Conservation (phyloP, 768 basidiomycete genomes). For the Pleurotus salmoneostramineus region DNA sequence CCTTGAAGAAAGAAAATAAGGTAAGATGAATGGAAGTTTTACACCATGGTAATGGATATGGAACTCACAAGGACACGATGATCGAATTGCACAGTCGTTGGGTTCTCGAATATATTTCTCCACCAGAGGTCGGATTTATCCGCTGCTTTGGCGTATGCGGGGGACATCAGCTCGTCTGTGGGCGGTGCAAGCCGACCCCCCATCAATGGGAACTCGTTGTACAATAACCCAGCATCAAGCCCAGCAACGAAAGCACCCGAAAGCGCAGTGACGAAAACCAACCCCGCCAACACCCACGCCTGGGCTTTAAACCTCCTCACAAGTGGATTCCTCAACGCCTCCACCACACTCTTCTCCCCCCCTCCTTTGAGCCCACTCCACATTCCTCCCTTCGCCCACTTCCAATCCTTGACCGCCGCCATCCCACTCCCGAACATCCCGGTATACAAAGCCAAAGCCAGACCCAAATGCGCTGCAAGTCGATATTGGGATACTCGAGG, state of each 20-base stretch:
- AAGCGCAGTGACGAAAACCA: slow-evolving; percentile 89
- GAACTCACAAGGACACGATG: slow-evolving; percentile 83
- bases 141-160: slow-evolving; percentile 63
- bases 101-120: slow-evolving; percentile 96
- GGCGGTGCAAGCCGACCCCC: slow-evolving; percentile 85
- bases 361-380: slow-evolving; percentile 51
- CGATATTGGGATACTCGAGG: slow-evolving; percentile 97
- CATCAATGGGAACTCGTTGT: slow-evolving; percentile 98
- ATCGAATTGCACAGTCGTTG: slow-evolving; percentile 95
- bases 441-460: slow-evolving; percentile 86
- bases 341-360: slow-evolving; percentile 31
- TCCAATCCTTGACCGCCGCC: slow-evolving; percentile 74
- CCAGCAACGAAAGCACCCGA: slow-evolving; percentile 99
- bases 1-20: slow-evolving; percentile 52
- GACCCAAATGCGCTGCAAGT: slow-evolving; percentile 90
- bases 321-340: slow-evolving; percentile 49
- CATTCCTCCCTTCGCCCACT: slow-evolving; percentile 49
- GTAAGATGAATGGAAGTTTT: too few relatives aligned
- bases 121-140: slow-evolving; percentile 86
- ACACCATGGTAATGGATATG: background rate
- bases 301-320: slow-evolving; percentile 56
- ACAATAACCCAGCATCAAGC: slow-evolving; percentile 92
- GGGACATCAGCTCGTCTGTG: slow-evolving; percentile 73
- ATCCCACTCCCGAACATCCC: slow-evolving; percentile 88
- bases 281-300: slow-evolving; percentile 60